These are phyloP conservation scores for Aspergillus diversus DNA, from an alignment of 495 filamentous ascomycete genomes.

Conservation along the genomic window DNA sequence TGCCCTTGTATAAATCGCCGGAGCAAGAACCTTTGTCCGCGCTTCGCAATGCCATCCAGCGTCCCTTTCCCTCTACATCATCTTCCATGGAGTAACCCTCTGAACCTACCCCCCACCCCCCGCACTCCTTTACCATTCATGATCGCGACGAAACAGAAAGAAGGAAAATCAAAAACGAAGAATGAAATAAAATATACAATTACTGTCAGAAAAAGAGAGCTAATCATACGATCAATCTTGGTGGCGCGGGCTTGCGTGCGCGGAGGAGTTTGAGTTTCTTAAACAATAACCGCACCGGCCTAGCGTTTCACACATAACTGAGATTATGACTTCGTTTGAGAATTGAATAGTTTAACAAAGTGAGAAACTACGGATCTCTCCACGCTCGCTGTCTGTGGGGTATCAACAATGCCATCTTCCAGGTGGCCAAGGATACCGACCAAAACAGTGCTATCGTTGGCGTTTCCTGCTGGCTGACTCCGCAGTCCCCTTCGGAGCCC, in stretches of 20 bases:
- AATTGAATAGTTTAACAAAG: constrained; percentile 50
- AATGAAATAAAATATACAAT: neutral
- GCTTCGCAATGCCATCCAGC: too few species aligned
- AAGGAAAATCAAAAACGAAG: neutral
- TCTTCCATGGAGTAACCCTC: too few species aligned
- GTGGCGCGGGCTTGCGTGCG: neutral
- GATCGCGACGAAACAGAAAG: neutral
- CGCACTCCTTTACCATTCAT: neutral
- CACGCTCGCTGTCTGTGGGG: constrained; percentile 64
- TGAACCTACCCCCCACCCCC: neutral
- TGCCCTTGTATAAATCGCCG: too few species aligned
- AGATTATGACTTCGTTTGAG: neutral
- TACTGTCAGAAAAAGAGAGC: neutral
- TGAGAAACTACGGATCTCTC: constrained; percentile 46
- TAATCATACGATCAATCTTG: constrained; percentile 4
- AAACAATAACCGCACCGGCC: neutral
- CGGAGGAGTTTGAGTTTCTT: too few species aligned
- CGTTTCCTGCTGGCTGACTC: constrained; percentile 66
- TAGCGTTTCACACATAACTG: neutral
- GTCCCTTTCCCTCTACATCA: too few species aligned
- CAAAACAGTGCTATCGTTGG: constrained; percentile 52
- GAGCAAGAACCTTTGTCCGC: too few species aligned
- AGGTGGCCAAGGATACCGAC: constrained; percentile 56
- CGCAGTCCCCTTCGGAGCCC: constrained; percentile 42
- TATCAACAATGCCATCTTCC: constrained; percentile 63